These are phyloP conservation scores for Colletotrichum salicis DNA, from an alignment of 2,329 filamentous ascomycete species.

Conservation along the genomic window DNA sequence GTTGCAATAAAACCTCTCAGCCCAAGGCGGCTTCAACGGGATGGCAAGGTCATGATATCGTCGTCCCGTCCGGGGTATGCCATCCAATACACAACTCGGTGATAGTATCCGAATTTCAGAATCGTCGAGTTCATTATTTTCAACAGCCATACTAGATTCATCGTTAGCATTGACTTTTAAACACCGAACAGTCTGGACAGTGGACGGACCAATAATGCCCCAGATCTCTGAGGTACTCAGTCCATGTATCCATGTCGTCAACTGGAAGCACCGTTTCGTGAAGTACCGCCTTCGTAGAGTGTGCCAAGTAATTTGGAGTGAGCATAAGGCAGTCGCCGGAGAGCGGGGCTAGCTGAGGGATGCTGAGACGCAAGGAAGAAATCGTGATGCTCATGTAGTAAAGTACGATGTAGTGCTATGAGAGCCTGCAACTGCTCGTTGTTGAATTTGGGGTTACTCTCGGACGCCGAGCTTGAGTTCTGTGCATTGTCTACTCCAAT, in stretches of 20 bases:
- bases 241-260: too few relatives aligned
- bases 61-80: too few relatives aligned
- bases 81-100: too few relatives aligned
- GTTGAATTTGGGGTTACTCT: slow-evolving; percentile 55
- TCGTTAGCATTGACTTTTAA: not conserved
- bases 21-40: too few relatives aligned
- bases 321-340: too few relatives aligned
- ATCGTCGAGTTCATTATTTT: slow-evolving; percentile 88
- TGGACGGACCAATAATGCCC: slow-evolving; percentile 69
- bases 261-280: too few relatives aligned
- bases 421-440: slow-evolving; percentile 85
- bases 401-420: slow-evolving; percentile 81
- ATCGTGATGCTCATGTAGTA: slow-evolving; percentile 85
- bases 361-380: slow-evolving; percentile 88
- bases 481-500: slow-evolving; percentile 81
- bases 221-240: slow-evolving; percentile 87
- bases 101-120: too few relatives aligned
- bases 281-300: too few relatives aligned
- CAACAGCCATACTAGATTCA: slow-evolving; percentile 78
- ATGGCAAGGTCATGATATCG: too few relatives aligned
- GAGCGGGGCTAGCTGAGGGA: slow-evolving; percentile 74
- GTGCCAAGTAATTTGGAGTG: too few relatives aligned
- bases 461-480: slow-evolving; percentile 55
- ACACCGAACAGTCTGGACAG: too few relatives aligned
- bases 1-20: too few relatives aligned